Evolutionary conservation across 306 rosid species (phyloP), one percentile per base, ranked within the genome.

Genomic region (Cucurbita maxima): DNA sequence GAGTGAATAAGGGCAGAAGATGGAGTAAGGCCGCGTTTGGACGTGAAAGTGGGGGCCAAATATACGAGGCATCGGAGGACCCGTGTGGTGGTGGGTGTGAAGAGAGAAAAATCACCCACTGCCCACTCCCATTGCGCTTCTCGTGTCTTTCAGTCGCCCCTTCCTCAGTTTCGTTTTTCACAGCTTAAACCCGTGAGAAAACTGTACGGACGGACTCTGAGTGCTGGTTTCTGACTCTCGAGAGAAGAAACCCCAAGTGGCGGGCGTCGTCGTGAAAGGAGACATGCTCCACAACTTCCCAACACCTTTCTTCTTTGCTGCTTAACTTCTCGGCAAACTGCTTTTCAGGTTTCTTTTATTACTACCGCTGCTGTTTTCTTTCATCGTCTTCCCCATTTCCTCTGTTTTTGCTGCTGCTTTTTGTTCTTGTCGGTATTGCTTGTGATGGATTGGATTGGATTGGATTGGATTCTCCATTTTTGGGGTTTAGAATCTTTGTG

Each of bases 241-340:
- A 76, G 73, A 72, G 58, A 74, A 62, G 41, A 10, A 48, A 44
- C 14, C 47, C 47, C 55, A 51, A 71, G 58, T 80, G 78, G 56
- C 62, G 71, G 58, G 44, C 60, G 37, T 71, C 44, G 76, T 41
- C 30, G 18, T 34, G 16, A 75, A 71, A 78, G 30, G 92, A 78
- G 78, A 91, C 97, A 87, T 92, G 97, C 83, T 85, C 74, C 51
- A 75, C 48, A 45, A 72, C 76, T 70, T 69, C 84, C 97, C 89
- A 81, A 84, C 92, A 89, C n/a, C 66, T 75, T 76, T 48, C 53
- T 72, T 74, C 64, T 80, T 82, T 82, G 84, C 87, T 84, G 76
- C 86, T 84, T 77, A 84, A 58, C 76, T 58, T 71, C 85, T 80
- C 60, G n/a, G 11, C 78, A 64, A 77, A 83, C 79, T 84, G 87